Percentiles rank a stretch among this genome's conserved stretches.
phyloP scores from a whole-genome alignment of 73 alveolate genomes.

The Paramecium primaurelia region DNA sequence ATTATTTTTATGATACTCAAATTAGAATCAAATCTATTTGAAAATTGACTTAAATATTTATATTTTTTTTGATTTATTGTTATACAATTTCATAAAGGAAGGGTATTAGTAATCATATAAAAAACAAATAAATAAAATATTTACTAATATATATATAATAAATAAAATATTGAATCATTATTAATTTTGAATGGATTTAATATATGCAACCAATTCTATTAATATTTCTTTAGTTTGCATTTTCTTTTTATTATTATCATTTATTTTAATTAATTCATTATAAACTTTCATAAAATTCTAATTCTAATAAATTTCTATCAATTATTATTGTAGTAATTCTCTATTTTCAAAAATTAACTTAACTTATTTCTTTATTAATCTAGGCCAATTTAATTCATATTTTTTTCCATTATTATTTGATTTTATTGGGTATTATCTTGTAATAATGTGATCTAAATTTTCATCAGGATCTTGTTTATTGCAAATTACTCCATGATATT shows the following conservation, averaged over 20 bases:
- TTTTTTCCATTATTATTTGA: background rate
- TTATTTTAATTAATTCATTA: background rate
- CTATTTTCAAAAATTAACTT: background rate
- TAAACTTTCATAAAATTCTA: background rate
- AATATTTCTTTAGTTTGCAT: background rate
- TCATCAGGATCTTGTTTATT: conserved; percentile 18
- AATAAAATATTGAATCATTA: background rate
- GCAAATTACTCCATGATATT: background rate
- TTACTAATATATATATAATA: background rate
- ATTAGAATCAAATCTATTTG: too few relatives aligned
- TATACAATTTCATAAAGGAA: too few relatives aligned
- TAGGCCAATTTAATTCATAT: conserved; percentile 12
- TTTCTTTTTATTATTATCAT: background rate
- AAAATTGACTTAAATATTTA: too few relatives aligned
- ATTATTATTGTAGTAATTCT: background rate
- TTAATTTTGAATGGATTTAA: background rate
- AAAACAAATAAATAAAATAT: too few relatives aligned
- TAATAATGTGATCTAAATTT: background rate
- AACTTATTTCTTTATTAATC: background rate
- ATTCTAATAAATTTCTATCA: background rate
- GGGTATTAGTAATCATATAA: too few relatives aligned
- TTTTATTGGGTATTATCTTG: background rate
- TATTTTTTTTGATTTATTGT: too few relatives aligned
- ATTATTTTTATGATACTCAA: too few relatives aligned
- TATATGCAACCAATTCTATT: background rate